phyloP scores from a whole-genome alignment of 2,329 filamentous ascomycete genomes.

The Trichoderma breve region DNA sequence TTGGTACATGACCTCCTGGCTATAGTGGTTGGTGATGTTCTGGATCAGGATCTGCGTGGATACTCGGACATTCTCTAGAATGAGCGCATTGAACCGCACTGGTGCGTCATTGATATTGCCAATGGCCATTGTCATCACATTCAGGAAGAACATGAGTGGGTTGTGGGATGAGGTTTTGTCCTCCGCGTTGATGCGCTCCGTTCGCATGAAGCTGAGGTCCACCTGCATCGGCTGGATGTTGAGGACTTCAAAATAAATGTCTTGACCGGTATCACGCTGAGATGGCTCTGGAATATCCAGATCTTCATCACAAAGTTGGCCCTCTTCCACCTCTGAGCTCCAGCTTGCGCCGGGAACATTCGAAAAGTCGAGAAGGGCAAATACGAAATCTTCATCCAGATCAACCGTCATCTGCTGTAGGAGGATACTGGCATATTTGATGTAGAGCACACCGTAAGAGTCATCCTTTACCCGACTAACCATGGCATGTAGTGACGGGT shows the following conservation, averaged over 20 bases:
- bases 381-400: conserved; percentile 97
- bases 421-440: conserved; percentile 94
- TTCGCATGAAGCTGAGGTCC: conserved; percentile 94
- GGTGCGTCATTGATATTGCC: conserved; percentile 98
- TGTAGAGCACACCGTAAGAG: conserved; percentile 94
- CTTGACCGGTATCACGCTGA: conserved; percentile 78
- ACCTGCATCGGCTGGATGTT: conserved; percentile 98
- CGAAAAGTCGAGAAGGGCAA: conserved; percentile 89
- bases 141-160: conserved; percentile 97
- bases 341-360: conserved; percentile 89
- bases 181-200: conserved; percentile 92
- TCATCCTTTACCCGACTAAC: conserved; percentile 96
- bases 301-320: conserved; percentile 82
- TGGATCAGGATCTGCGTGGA: conserved; percentile 79
- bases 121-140: conserved; percentile 98
- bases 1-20: conserved; percentile 92
- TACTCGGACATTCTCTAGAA: conserved; percentile 92
- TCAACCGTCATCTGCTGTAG: conserved; percentile 98
- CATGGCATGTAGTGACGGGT: conserved; percentile 90
- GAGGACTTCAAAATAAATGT: conserved; percentile 96
- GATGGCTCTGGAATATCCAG: conserved; percentile 91
- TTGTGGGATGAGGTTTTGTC: conserved; percentile 88
- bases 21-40: conserved; percentile 92
- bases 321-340: conserved; percentile 66
- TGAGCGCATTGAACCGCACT: conserved; percentile 85